Conservation (phyloP, 768 basidiomycete species). For the Dacryopinax primogenitus region DNA sequence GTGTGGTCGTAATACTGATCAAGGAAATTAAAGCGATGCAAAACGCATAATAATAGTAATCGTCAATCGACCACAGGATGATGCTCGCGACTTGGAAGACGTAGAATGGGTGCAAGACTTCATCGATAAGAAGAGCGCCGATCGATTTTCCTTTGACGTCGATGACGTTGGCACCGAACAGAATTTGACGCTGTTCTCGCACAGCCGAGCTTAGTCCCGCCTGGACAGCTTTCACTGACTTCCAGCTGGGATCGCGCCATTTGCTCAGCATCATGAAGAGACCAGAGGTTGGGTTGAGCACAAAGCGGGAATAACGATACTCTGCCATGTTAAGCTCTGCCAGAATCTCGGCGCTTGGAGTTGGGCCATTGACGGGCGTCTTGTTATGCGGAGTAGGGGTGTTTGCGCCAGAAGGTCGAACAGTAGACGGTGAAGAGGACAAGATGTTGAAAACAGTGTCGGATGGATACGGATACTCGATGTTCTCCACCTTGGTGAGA, state of each 20-base stretch:
- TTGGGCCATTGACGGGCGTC: conserved; percentile 12
- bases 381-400: background rate
- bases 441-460: conserved; percentile 55
- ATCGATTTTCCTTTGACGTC: conserved; percentile 83
- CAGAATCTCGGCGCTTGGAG: conserved; percentile 30
- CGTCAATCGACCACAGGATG: conserved; percentile 82
- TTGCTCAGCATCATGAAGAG: conserved; percentile 72
- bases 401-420: background rate
- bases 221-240: conserved; percentile 46
- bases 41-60: conserved; percentile 96
- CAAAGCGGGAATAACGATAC: conserved; percentile 86
- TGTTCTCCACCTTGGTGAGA: conserved; percentile 52
- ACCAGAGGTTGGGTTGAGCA: conserved; percentile 70
- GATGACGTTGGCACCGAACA: conserved; percentile 80
- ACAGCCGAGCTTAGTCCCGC: conserved; percentile 44
- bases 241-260: conserved; percentile 78
- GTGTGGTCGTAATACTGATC: conserved; percentile 68
- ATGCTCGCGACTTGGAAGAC: conserved; percentile 97
- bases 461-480: conserved; percentile 64
- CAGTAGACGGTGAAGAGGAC: conserved; percentile 18
- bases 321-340: conserved; percentile 57
- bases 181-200: conserved; percentile 48
- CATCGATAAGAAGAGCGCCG: conserved; percentile 66
- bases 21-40: conserved; percentile 87
- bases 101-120: conserved; percentile 97